Conservation (phyloP, 176 grass and related monocot species). For the Rhynchospora breviuscula region DNA sequence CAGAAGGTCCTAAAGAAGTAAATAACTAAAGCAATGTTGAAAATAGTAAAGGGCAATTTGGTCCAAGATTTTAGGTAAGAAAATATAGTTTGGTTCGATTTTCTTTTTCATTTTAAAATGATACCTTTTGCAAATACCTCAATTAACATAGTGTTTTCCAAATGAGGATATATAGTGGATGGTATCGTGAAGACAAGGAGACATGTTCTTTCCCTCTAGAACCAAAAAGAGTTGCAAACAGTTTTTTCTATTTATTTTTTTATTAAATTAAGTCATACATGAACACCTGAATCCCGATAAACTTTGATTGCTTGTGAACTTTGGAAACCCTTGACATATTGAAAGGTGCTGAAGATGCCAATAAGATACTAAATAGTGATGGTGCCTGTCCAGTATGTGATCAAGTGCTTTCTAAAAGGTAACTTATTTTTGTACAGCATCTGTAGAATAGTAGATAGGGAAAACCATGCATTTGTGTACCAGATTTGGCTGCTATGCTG, state of each 20-base stretch:
- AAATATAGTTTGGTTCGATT: not conserved
- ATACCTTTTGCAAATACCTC: not conserved
- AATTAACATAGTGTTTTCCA: not conserved
- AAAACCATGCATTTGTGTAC: not conserved
- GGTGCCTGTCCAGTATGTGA: slow-evolving; percentile 80
- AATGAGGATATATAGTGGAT: not conserved
- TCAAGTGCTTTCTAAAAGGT: slow-evolving; percentile 94
- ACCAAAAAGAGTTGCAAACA: too few relatives aligned
- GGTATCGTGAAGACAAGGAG: not conserved
- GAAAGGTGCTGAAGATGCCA: slow-evolving; percentile 77
- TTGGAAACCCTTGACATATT: slow-evolving; percentile 19
- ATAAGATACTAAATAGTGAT: slow-evolving; percentile 80
- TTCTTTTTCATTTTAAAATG: not conserved
- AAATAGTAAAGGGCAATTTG: not conserved
- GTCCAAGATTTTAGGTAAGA: not conserved
- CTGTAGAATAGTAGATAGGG: not conserved
- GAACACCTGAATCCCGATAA: not conserved
- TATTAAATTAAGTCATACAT: not conserved
- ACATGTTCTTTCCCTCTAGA: not conserved
- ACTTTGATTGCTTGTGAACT: not conserved
- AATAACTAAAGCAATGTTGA: not conserved
- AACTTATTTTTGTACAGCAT: not conserved
- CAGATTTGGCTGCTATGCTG: not conserved
- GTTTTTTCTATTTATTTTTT: too few relatives aligned
- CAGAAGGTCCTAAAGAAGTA: not conserved